phyloP scores from a whole-genome alignment of 148 eudicot genomes.

The Chenopodium quinoa region DNA sequence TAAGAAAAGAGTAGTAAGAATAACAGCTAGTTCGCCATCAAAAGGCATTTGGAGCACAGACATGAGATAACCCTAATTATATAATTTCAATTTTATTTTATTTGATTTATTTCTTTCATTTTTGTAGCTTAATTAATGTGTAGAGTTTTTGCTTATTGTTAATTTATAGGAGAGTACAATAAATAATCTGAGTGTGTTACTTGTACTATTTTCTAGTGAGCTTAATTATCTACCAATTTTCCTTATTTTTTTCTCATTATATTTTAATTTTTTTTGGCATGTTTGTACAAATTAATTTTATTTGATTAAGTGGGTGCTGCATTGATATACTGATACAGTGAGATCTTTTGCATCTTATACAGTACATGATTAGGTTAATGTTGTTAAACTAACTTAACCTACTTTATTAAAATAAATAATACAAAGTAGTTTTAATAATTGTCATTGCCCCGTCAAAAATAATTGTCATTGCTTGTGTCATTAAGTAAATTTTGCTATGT shows the following conservation, averaged over 20 bases:
- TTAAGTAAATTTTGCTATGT: not conserved
- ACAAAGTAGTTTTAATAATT: no score
- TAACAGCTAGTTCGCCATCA: constrained; percentile 41
- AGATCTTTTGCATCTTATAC: not conserved
- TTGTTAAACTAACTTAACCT: not conserved
- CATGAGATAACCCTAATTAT: constrained; percentile 23
- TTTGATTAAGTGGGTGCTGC: not conserved
- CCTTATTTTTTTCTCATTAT: not conserved
- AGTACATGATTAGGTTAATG: not conserved
- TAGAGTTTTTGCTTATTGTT: not conserved
- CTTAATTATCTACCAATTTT: not conserved
- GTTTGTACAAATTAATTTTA: not conserved
- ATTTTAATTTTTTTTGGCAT: no score
- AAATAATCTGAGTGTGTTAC: not conserved
- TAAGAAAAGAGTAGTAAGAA: constrained; percentile 50
- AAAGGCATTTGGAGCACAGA: constrained; percentile 63
- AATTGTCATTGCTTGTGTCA: not conserved
- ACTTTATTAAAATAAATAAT: not conserved
- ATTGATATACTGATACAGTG: not conserved
- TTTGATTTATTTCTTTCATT: no score
- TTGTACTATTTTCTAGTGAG: not conserved
- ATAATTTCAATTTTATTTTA: no score
- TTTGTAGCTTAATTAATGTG: not conserved
- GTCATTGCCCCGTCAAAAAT: not conserved
- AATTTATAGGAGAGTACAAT: not conserved